Evolutionary conservation across 495 filamentous ascomycete species (phyloP).

Genomic region (Aspergillus bridgeri): DNA sequence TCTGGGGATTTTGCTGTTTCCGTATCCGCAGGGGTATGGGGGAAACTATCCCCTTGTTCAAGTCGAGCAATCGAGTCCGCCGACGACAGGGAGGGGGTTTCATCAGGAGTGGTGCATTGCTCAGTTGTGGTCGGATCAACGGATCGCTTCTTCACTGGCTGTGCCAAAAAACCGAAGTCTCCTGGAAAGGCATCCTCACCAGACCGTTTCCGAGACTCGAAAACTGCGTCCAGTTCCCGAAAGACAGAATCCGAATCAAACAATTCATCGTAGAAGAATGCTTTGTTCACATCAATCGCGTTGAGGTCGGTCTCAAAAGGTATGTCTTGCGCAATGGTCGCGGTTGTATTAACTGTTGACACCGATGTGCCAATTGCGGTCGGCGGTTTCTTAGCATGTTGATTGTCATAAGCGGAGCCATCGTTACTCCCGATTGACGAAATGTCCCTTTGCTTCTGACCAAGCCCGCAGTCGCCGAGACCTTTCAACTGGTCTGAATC

Average conservation of each 20-base stretch:
- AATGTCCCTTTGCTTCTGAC: neutral
- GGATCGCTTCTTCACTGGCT: slow-evolving; percentile 18
- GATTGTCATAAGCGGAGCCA: neutral
- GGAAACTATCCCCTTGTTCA: slow-evolving; percentile 12
- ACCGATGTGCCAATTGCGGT: neutral
- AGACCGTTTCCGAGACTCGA: slow-evolving; percentile 21
- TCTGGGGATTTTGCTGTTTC: slow-evolving; percentile 16
- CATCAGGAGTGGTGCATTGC: slow-evolving; percentile 10
- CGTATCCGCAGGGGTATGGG: slow-evolving; percentile 16
- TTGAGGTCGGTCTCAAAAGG: neutral
- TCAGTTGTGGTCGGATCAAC: slow-evolving; percentile 7
- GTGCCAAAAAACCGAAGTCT: slow-evolving; percentile 13
- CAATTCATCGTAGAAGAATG: slow-evolving; percentile 15
- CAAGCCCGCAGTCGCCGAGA: neutral
- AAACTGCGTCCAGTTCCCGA: slow-evolving; percentile 19
- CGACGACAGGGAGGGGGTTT: slow-evolving; percentile 23
- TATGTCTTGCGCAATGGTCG: neutral
- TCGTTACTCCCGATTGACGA: neutral
- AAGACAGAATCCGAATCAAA: slow-evolving; percentile 21
- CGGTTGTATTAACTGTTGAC: neutral
- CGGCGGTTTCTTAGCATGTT: neutral
- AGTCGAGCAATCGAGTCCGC: slow-evolving; percentile 16
- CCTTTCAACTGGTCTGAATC: neutral
- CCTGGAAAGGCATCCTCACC: slow-evolving; percentile 20
- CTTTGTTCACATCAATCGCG: slow-evolving; percentile 3